phyloP scores from a whole-genome alignment of 371 early-diverging fungal genomes.

The Vittaforma corneae region DNA sequence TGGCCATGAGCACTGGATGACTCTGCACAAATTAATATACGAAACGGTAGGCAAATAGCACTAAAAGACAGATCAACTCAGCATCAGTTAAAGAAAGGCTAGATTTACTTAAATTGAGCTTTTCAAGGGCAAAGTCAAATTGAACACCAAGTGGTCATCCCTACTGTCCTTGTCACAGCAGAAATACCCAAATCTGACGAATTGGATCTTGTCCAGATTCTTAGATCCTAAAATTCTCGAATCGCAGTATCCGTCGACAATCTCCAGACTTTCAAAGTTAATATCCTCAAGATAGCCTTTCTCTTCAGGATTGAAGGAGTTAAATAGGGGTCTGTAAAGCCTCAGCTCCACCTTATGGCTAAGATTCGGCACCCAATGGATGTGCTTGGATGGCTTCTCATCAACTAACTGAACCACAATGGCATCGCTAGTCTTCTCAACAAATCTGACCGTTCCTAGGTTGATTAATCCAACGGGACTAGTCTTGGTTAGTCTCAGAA shows the following conservation, averaged over 20 bases:
- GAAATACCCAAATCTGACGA: constrained; percentile 87
- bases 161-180: constrained; percentile 72
- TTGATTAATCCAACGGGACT: constrained; percentile 82
- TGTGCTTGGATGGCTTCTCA: constrained; percentile 79
- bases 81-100: constrained; percentile 7
- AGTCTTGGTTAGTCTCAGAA: constrained; percentile 77
- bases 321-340: constrained; percentile 73
- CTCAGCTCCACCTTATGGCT: constrained; percentile 67
- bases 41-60: no score
- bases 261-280: constrained; percentile 67
- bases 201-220: constrained; percentile 81
- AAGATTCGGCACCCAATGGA: constrained; percentile 87
- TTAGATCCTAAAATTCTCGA: constrained; percentile 64
- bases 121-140: constrained; percentile 37
- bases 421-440: constrained; percentile 59
- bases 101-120: constrained; percentile 13
- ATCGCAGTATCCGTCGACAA: constrained; percentile 69
- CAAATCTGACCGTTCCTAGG: constrained; percentile 71
- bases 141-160: constrained; percentile 30
- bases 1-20: no score
- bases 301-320: constrained; percentile 69
- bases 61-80: no score
- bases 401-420: constrained; percentile 31
- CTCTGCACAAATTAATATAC: no score
- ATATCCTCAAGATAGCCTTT: constrained; percentile 82